Conservation (phyloP, 2,329 filamentous ascomycete species). For the Exophiala aquamarina region DNA sequence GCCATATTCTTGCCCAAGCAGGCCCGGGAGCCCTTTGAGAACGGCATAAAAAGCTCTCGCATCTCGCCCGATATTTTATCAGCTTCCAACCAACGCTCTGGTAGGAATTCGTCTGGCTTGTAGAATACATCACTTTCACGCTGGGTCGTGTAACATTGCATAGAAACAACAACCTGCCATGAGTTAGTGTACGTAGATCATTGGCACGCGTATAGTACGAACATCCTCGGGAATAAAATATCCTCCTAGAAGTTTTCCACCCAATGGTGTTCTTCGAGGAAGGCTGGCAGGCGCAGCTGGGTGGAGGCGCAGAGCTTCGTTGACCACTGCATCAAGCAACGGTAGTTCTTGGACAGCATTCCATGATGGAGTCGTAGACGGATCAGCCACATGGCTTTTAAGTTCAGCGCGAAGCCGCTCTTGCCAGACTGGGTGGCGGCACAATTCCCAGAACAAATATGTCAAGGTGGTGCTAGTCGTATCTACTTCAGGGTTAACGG, state of each 20-base stretch:
- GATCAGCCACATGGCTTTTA: neutral
- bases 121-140: conserved; percentile 48
- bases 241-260: conserved; percentile 38
- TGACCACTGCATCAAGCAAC: conserved; percentile 37
- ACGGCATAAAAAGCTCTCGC: conserved; percentile 14
- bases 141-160: conserved; percentile 52
- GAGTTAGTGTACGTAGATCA: conserved; percentile 34
- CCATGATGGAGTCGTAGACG: neutral
- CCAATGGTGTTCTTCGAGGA: conserved; percentile 38
- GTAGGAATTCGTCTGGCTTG: conserved; percentile 47
- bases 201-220: neutral
- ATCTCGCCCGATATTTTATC: neutral
- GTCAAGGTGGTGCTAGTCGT: conserved; percentile 26
- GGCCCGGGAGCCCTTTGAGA: conserved; percentile 17
- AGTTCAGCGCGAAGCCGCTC: conserved; percentile 32
- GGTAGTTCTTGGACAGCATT: neutral
- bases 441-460: conserved; percentile 38
- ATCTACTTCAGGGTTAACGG: neutral
- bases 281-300: conserved; percentile 43
- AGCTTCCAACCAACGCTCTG: conserved; percentile 45
- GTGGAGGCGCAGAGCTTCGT: conserved; percentile 44
- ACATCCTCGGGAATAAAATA: conserved; percentile 31
- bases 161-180: conserved; percentile 43
- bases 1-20: conserved; percentile 25
- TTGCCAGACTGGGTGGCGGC: conserved; percentile 32